Evolutionary conservation across 2,329 filamentous ascomycete genomes (phyloP), one percentile per base, ranked within the genome.

Genomic region (Aspergillus udagawae): DNA sequence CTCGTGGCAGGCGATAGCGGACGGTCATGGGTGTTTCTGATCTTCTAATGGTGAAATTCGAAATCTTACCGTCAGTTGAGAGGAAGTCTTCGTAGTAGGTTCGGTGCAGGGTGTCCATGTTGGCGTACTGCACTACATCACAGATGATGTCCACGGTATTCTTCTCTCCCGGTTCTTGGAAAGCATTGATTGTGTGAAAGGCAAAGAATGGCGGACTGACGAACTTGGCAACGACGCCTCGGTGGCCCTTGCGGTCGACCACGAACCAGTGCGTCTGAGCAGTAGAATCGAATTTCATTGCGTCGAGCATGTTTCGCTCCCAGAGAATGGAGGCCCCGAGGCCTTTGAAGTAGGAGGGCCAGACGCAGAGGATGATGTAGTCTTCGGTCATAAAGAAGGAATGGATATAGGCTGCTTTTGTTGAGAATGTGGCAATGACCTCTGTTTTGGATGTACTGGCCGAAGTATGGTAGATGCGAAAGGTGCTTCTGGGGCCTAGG

Each of bases 101-200:
- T 9, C 76, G 77, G 44, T 83, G 80, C 42, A 93, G 77, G n/a
- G 91, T 78, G 58, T 90, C 85, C 1, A 83, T 75, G 51, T 83
- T 87, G 0, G 82, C 78, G 66, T 89, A 92, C 54, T 83, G 76
- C 38, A 85, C 72, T 3, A 87, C 69, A 59, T 93, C 90, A 57
- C 86, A 83, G 27, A 84, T 77, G 23, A 93, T 76, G 57, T 85
- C 77, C 3, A 75, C 72, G 0, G 64, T 56, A 0, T 59, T 58
- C 10, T 65, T 52, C 29, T 65, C 51, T 1, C 69, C 73, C 0
- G 69, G 60, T 61, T 88, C 81, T 66, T 92, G 89, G 65, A 86
- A 93, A 0, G 89, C 83, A 63, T 94, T 94, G 67, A 90, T 77
- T 0, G 83, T 83, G 72, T 94, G 90, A 71, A 94, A 93, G 71